Evolutionary conservation across 331 rosid genomes (phyloP).

Genomic region (Quercus phellos): DNA sequence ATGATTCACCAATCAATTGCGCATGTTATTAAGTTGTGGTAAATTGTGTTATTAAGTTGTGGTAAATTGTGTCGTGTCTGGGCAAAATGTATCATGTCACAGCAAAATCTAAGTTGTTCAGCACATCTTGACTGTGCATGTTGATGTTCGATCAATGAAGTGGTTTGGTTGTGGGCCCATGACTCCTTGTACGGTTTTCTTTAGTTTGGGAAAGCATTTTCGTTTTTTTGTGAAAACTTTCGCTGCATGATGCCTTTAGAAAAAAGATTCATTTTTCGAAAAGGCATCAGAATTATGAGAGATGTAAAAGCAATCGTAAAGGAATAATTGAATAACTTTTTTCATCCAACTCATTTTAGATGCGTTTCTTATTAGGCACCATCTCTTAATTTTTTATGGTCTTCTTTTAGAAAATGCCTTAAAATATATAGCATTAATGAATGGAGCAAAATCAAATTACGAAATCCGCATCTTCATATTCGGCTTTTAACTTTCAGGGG

Average conservation of each 20-base stretch:
- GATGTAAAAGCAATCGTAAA: neutral
- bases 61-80: too few species aligned
- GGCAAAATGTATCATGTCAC: too few species aligned
- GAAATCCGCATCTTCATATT: neutral
- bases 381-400: too few species aligned
- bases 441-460: neutral
- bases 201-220: neutral
- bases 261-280: neutral
- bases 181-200: neutral
- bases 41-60: too few species aligned
- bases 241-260: neutral
- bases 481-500: neutral
- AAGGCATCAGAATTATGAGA: neutral
- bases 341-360: neutral
- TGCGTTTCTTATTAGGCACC: too few species aligned
- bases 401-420: too few species aligned
- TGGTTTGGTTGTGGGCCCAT: neutral
- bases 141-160: neutral
- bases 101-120: too few species aligned
- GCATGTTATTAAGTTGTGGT: too few species aligned
- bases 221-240: neutral
- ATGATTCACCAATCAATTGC: too few species aligned
- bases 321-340: conserved; percentile 6
- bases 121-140: neutral
- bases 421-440: too few species aligned